Evolutionary conservation across 176 grass and related monocot species (phyloP).

Genomic region (Oryza officinalis): DNA sequence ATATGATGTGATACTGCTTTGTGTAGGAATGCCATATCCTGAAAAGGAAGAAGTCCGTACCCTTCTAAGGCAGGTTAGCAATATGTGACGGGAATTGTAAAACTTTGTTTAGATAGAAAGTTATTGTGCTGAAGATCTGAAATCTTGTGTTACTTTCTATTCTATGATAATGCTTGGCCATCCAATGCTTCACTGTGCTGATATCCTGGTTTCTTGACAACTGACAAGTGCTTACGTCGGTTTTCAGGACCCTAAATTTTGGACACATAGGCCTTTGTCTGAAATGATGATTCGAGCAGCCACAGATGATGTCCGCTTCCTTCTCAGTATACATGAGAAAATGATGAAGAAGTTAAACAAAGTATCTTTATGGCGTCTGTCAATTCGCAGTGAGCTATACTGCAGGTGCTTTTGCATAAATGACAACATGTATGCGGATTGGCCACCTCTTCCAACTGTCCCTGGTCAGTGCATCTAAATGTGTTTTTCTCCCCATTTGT

Average conservation of each 20-base stretch:
- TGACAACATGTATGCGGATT: constrained; percentile 75
- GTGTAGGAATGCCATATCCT: constrained; percentile 89
- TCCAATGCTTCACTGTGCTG: constrained; percentile 15
- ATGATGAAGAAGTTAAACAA: constrained; percentile 79
- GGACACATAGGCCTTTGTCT: constrained; percentile 81
- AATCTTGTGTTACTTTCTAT: constrained; percentile 36
- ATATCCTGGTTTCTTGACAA: constrained; percentile 33
- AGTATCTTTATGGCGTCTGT: constrained; percentile 72
- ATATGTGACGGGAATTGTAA: constrained; percentile 38
- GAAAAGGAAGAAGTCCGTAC: constrained; percentile 97
- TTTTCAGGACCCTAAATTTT: constrained; percentile 80
- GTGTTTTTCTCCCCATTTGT: not conserved
- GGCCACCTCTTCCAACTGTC: constrained; percentile 72
- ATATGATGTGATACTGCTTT: constrained; percentile 55
- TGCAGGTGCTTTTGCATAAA: constrained; percentile 91
- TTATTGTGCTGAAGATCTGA: constrained; percentile 12
- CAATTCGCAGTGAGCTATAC: constrained; percentile 75
- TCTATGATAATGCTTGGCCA: constrained; percentile 8
- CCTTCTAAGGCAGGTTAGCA: constrained; percentile 87
- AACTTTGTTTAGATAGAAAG: constrained; percentile 15
- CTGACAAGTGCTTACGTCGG: constrained; percentile 29
- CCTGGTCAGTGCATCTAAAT: constrained; percentile 57
- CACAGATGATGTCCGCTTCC: constrained; percentile 88
- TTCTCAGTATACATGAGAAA: constrained; percentile 83
- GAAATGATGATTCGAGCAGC: constrained; percentile 91